Evolutionary conservation across 148 eudicot species (phyloP), one percentile per base, ranked within the genome.

Genomic region (Amaranthus palmeri): DNA sequence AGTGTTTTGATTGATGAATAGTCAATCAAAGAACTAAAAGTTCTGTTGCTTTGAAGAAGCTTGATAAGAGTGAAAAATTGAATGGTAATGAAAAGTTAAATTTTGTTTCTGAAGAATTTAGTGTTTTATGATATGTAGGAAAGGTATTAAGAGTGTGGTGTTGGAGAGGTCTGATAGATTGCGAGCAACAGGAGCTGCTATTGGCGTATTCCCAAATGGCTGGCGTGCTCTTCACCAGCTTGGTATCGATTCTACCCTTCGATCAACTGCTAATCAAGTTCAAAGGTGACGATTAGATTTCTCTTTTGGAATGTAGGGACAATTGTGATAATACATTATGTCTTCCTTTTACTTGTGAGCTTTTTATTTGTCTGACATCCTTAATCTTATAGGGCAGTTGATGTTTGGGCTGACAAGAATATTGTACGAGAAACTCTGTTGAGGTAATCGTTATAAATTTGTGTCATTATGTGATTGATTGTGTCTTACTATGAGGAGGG

Each of bases 141-240:
- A 87, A 73, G 85, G 86, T 5, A 76, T 87, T 11, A 61, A 58
- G 66, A 79, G 86, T 72, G 65, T 83, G 25, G 88, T 85, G 10
- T 58, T 85, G 6, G 91, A 87, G 70, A 85, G 79, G 69, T 80
- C 83, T 0, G 78, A 85, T 43, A 72, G 72, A 25, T 54, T 83
- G 70, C 71, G 83, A 76, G 69, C 76, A 40, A 70, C 81, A 4
- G 91, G 91, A 50, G 82, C 87, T 17, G 91, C 85, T 44, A 76
- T 87, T 40, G 84, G 79, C 54, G 68, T 87, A 18, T 70, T 75
- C 36, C 52, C 81, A 47, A 87, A 87, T 65, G 91, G 88, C 6
- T 87, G 85, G 86, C 84, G 85, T 40, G 88, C 88, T 43, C 84
- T 85, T 4, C 83, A 78, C 61, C 87, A 85, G 62, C 85, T 87